Conservation (phyloP, 2,329 filamentous ascomycete genomes). For the Didymella sp. region DNA sequence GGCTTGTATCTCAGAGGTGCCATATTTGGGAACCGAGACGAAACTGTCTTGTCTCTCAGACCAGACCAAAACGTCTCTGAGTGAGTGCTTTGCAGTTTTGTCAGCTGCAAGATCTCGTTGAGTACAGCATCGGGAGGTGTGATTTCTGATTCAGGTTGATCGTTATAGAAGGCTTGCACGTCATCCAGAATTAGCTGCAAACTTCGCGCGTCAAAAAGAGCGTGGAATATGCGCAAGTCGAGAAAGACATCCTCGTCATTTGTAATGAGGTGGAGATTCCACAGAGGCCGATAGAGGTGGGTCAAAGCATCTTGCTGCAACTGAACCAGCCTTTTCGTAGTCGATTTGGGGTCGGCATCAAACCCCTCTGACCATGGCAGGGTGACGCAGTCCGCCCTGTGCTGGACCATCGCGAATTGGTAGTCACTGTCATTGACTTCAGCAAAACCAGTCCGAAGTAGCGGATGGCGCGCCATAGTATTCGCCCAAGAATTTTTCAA, state of each 20-base stretch:
- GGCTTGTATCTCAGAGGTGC: slow-evolving; percentile 63
- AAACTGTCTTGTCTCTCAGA: slow-evolving; percentile 60
- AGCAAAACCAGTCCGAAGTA: slow-evolving; percentile 78
- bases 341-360: slow-evolving; percentile 10
- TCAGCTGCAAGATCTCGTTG: slow-evolving; percentile 53
- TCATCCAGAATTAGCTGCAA: slow-evolving; percentile 69
- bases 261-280: slow-evolving; percentile 64
- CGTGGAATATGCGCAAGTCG: slow-evolving; percentile 73
- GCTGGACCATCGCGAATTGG: slow-evolving; percentile 79
- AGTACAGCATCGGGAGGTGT: slow-evolving; percentile 54
- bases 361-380: slow-evolving; percentile 46
- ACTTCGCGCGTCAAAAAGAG: slow-evolving; percentile 83
- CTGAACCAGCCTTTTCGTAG: slow-evolving; percentile 33
- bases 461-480: slow-evolving; percentile 65
- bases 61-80: slow-evolving; percentile 68
- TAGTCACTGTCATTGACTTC: slow-evolving; percentile 64
- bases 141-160: slow-evolving; percentile 27
- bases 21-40: slow-evolving; percentile 78
- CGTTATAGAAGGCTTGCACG: slow-evolving; percentile 56
- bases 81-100: slow-evolving; percentile 37
- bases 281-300: slow-evolving; percentile 64
- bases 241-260: slow-evolving; percentile 36
- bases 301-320: slow-evolving; percentile 46
- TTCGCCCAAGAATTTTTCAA: slow-evolving; percentile 67
- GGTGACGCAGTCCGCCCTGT: slow-evolving; percentile 46